Evolutionary conservation across 78 protist species (phyloP).

Genomic region (Isochrysis galbana): DNA sequence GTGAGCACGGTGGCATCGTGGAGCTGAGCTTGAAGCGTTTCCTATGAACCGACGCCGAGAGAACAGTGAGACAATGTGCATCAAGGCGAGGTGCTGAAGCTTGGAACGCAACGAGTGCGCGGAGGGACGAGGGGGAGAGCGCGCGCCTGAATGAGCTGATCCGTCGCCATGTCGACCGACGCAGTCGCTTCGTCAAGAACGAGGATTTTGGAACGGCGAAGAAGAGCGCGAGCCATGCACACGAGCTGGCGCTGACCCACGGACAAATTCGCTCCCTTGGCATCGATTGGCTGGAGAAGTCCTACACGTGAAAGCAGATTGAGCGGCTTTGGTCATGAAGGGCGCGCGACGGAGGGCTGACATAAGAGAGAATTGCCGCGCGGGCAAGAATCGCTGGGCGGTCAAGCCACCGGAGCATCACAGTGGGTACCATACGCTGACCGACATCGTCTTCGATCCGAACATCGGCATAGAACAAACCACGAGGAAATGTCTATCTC

Average conservation of each 20-base stretch:
- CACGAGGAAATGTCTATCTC: too few species aligned
- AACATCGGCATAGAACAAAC: neutral
- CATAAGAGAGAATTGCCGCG: neutral
- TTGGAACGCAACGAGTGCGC: neutral
- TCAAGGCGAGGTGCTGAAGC: neutral
- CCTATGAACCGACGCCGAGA: too few species aligned
- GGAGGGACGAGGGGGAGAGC: neutral
- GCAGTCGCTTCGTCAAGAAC: slow-evolving; percentile 75
- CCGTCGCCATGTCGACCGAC: slow-evolving; percentile 60
- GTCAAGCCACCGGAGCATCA: neutral
- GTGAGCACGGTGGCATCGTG: slow-evolving; percentile 62
- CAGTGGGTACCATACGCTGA: too few species aligned
- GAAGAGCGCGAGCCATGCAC: slow-evolving; percentile 92
- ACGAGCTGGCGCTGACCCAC: slow-evolving; percentile 90
- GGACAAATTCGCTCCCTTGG: slow-evolving; percentile 70
- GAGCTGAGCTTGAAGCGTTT: neutral
- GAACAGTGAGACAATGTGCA: too few species aligned
- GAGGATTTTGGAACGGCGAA: slow-evolving; percentile 36
- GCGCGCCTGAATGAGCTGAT: slow-evolving; percentile 43
- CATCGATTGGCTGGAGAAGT: neutral
- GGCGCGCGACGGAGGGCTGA: neutral
- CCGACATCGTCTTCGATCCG: too few species aligned
- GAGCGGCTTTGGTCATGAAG: neutral
- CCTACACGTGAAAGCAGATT: too few species aligned
- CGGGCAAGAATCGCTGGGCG: neutral